Conservation (phyloP, 2,329 filamentous ascomycete genomes). For the Trichophyton benhamiae region DNA sequence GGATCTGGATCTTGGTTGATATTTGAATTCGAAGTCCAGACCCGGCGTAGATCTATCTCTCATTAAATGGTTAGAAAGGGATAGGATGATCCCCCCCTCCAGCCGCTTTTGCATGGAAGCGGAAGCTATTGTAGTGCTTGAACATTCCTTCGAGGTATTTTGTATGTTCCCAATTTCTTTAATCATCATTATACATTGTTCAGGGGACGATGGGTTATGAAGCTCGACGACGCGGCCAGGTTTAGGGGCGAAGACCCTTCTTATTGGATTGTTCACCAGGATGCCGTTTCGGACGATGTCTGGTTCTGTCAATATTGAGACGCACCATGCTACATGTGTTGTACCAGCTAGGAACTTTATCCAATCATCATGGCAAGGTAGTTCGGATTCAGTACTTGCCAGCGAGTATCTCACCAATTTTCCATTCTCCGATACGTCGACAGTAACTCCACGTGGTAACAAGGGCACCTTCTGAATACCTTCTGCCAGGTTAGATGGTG, state of each 20-base stretch:
- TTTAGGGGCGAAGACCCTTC: background rate
- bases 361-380: background rate
- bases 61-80: background rate
- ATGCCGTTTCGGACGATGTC: background rate
- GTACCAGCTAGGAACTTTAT: background rate
- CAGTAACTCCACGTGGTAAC: background rate
- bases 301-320: background rate
- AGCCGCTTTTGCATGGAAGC: background rate
- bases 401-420: background rate
- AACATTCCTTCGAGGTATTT: background rate
- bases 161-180: background rate
- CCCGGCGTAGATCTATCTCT: background rate
- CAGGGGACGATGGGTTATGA: background rate
- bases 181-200: background rate
- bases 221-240: background rate
- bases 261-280: background rate
- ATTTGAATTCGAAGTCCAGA: background rate
- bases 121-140: background rate
- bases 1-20: background rate
- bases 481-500: no score
- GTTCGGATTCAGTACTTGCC: background rate
- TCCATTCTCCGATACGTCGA: background rate
- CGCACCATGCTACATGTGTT: background rate
- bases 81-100: background rate
- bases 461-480: background rate